Conservation (phyloP, 352 stramenopile species). For the Phytophthora aleatoria region DNA sequence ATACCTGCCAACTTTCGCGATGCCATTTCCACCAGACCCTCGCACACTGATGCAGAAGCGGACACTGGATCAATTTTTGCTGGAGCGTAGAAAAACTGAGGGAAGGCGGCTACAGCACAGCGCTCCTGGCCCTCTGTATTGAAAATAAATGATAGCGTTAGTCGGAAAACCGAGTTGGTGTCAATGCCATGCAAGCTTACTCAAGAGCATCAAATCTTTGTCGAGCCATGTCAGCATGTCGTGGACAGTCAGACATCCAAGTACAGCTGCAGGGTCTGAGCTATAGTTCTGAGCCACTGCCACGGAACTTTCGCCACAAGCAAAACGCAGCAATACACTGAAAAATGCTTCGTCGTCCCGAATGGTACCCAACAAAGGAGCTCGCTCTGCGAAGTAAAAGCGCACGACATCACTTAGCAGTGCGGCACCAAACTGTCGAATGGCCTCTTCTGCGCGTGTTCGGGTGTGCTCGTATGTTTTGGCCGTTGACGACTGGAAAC, state of each 20-base stretch:
- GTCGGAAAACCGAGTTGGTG: neutral
- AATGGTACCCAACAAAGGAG: slow-evolving; percentile 38
- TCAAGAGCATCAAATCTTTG: slow-evolving; percentile 60
- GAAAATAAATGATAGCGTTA: neutral
- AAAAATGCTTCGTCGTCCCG: slow-evolving; percentile 59
- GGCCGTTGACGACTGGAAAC: slow-evolving; percentile 15
- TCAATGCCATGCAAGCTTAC: slow-evolving; percentile 28
- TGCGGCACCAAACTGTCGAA: slow-evolving; percentile 37
- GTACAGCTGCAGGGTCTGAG: slow-evolving; percentile 27
- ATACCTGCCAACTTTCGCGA: slow-evolving; percentile 38
- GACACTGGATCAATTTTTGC: slow-evolving; percentile 24
- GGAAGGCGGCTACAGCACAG: slow-evolving; percentile 48
- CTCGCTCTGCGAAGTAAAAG: slow-evolving; percentile 31
- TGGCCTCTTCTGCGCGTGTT: slow-evolving; percentile 43
- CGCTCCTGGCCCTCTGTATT: slow-evolving; percentile 38
- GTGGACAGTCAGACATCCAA: slow-evolving; percentile 47
- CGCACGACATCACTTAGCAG: slow-evolving; percentile 41
- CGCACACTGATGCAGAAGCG: slow-evolving; percentile 31
- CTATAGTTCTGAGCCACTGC: slow-evolving; percentile 44
- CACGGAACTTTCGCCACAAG: slow-evolving; percentile 44
- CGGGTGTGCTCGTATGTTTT: slow-evolving; percentile 46
- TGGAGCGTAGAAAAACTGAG: slow-evolving; percentile 53
- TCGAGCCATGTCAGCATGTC: slow-evolving; percentile 62
- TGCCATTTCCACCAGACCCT: slow-evolving; percentile 45
- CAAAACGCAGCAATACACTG: slow-evolving; percentile 57